Evolutionary conservation across 352 stramenopile genomes (phyloP), one percentile per base, ranked within the genome.

Genomic region (Pythium sukuiense): DNA sequence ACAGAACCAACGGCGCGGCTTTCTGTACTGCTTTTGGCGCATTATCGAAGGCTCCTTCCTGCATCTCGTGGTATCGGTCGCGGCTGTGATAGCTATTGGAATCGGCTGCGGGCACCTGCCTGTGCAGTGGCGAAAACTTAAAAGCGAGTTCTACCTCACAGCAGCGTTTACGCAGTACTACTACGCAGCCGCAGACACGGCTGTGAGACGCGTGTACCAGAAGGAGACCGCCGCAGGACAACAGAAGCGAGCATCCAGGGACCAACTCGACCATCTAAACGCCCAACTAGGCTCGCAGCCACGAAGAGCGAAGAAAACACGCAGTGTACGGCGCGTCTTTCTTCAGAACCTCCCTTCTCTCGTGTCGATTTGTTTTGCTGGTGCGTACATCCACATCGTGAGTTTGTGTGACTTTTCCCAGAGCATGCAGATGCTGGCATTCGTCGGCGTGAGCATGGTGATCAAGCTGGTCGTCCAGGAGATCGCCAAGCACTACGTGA

Each of bases 341-440:
- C 20, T 12, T 6, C 63, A 60, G 12, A 57, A 60, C 27, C n/a
- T 60, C 0, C 9, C 12, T 2, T 59, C 59, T 0, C 32, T 60
- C 5, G 2, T 64, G 7, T n/a, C 55, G 4, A 54, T 57, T 14
- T 70, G 18, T 14, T 13, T 64, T 16, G 55, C 56, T 2, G 37
- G 55, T 24, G 54, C 18, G 13, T 71, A 71, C 50, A 59, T 71
- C 45, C 58, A 67, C 35, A 27, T 63, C n/a, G 61, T 55, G 14
- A 71, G 53, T 32, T 53, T 39, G 9, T 29, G 62, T 2, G 13
- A 59, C 7, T 43, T 71, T 13, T 32, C 57, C 3, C 52, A 24
- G 16, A 33, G 46, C 29, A 20, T 39, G 3, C 30, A 14, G 16
- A 39, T 71, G 3, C 3, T 67, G 9, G 52, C 49, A 4, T 71